Evolutionary conservation across 306 rosid genomes (phyloP).

Genomic region (Quercus gilva): DNA sequence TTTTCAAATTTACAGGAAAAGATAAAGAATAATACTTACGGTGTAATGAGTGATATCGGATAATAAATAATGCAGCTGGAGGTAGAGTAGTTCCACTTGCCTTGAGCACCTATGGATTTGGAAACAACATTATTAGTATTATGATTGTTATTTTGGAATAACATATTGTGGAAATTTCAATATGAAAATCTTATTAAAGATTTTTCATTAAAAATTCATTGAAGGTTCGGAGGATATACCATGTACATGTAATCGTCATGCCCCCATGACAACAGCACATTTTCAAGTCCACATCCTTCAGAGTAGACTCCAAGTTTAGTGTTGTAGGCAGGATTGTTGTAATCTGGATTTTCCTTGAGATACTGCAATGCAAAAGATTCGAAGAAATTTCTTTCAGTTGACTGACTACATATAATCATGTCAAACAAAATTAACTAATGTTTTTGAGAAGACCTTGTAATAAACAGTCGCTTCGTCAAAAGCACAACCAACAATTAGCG

Average conservation of each 20-base stretch:
- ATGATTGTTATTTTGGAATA: too few relatives aligned
- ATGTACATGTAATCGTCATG: conserved; percentile 51
- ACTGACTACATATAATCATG: not conserved
- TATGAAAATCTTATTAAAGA: not conserved
- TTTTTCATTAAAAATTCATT: not conserved
- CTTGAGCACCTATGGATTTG: conserved; percentile 31
- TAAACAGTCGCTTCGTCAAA: conserved; percentile 37
- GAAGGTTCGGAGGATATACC: conserved; percentile 21
- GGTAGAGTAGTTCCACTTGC: conserved; percentile 41
- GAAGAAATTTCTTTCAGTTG: not conserved
- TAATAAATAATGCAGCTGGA: conserved; percentile 33
- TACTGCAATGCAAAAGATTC: conserved; percentile 15
- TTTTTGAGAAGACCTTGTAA: conserved; percentile 27
- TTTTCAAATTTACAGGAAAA: too few relatives aligned
- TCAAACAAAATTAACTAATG: not conserved
- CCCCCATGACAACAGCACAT: conserved; percentile 46
- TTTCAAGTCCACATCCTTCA: conserved; percentile 39
- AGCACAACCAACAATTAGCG: conserved; percentile 44
- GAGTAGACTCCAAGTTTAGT: conserved; percentile 39
- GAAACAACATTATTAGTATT: not conserved
- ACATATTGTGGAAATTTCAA: too few relatives aligned
- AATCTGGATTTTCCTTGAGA: conserved; percentile 40
- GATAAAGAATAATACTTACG: conserved; percentile 10
- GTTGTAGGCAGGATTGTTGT: conserved; percentile 13
- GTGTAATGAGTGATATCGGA: conserved; percentile 47